These are phyloP conservation scores for Pulveroboletus ridleyi DNA, from an alignment of 1,284 basidiomycete genomes.

Conservation along the genomic window DNA sequence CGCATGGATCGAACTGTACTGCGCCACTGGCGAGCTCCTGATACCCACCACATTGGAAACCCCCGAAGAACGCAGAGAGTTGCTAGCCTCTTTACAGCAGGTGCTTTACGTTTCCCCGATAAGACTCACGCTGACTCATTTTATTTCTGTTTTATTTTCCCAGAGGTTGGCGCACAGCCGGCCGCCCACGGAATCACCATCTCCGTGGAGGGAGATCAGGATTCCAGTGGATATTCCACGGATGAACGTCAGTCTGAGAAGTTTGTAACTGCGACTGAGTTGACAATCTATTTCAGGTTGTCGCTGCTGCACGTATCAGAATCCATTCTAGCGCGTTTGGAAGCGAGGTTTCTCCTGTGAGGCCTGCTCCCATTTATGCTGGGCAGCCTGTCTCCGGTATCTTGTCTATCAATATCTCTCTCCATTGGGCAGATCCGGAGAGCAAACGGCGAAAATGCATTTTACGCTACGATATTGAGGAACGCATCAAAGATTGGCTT, in stretches of 20 bases:
- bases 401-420: constrained; percentile 70
- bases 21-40: constrained; percentile 68
- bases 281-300: constrained; percentile 53
- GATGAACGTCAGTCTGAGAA: constrained; percentile 64
- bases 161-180: constrained; percentile 33
- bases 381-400: constrained; percentile 78
- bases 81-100: constrained; percentile 47
- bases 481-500: constrained; percentile 81
- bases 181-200: constrained; percentile 14
- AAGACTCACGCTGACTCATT: background rate
- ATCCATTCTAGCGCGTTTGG: constrained; percentile 47
- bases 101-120: constrained; percentile 35
- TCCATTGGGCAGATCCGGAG: constrained; percentile 71
- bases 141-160: constrained; percentile 10
- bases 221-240: constrained; percentile 86
- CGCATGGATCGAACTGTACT: constrained; percentile 72
- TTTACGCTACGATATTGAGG: constrained; percentile 80
- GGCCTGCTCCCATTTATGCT: constrained; percentile 63
- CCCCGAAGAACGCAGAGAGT: constrained; percentile 44
- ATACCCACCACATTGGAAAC: constrained; percentile 52
- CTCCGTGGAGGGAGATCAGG: constrained; percentile 68
- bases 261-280: constrained; percentile 7
- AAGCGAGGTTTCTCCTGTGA: constrained; percentile 29
- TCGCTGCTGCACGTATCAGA: constrained; percentile 69
- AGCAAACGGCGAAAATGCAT: constrained; percentile 51